A percentile compares a stretch with the other conserved stretches of the same genome.
Evolutionary conservation across 305 asterid genomes (phyloP).

Genomic region (Solanum hybrid): DNA sequence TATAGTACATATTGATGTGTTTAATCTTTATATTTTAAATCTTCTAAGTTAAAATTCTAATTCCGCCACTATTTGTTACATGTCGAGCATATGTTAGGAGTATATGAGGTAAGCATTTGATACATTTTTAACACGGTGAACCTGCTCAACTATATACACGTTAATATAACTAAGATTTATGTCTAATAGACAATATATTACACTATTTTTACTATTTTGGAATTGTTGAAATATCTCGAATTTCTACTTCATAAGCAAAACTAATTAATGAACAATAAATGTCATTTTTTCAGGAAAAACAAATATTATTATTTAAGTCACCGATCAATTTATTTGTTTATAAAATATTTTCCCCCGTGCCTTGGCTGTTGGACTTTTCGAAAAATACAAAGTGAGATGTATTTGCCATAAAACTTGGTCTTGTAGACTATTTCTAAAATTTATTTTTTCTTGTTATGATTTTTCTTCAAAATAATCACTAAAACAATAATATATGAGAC

Average conservation of each 20-base stretch:
- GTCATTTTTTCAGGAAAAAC: neutral
- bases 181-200: no score
- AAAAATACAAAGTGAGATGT: neutral
- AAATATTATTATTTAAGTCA: neutral
- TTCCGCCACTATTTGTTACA: accelerated
- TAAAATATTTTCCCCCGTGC: neutral
- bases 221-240: neutral
- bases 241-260: neutral
- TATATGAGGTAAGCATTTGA: neutral
- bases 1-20: accelerated
- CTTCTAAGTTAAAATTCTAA: no score
- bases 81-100: neutral
- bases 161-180: neutral
- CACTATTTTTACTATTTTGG: neutral
- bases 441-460: neutral
- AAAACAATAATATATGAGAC: neutral
- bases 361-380: neutral
- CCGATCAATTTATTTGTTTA: neutral
- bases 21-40: no score
- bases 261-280: neutral
- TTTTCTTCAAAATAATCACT: neutral
- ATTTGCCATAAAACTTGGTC: neutral
- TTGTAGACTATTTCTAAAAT: neutral
- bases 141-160: neutral
- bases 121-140: neutral